Evolutionary conservation across 768 basidiomycete species (phyloP), one percentile per base, ranked within the genome.

Genomic region (Amanita pallidorosea): DNA sequence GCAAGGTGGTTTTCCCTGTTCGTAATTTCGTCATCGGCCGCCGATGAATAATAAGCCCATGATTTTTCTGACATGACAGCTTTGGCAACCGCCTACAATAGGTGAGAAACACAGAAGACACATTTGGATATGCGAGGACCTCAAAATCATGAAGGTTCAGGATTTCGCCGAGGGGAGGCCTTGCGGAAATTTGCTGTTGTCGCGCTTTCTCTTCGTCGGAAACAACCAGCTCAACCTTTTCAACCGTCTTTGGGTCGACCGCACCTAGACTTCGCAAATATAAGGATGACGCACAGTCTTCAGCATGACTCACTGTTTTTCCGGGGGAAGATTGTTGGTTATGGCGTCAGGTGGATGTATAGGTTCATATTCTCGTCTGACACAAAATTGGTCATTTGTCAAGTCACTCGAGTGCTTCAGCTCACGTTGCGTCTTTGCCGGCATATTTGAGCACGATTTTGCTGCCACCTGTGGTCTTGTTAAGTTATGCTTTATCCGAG

Each of bases 1-100:
- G 93, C 94, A 47, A 82, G 75, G 54, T 89, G 90, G 58, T 96
- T 96, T 65, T 95, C 92, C 45, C 92, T 75, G 53, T 77, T 71
- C 27, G 91, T 93, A 41, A 93, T 89, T 66, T 96, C 92, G 58
- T 97, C 94, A 62, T 97, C 95, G 6, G 95, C 83, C 15, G 92
- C 94, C n/a, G 90, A 93, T 1, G 88, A 91, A 61, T 97, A 94
- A 64, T 94, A 94, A 5, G 93, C 94, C 94, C 94, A 97, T 0
- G 90, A 90, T 63, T 90, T 89, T 31, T 85, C 83, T 2, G 81
- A 68, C 72, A 98, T 83, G 9, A 88, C 83, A 58, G 72, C 71
- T 64, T 77, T 85, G 7, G 91, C 93, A 47, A 98, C 82, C 15
- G 86, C 77, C 88, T 91, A 52, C 22, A 41, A 44, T 41, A 34